phyloP scores from a whole-genome alignment of 257 asterid species.

The Linderniella brevidens region DNA sequence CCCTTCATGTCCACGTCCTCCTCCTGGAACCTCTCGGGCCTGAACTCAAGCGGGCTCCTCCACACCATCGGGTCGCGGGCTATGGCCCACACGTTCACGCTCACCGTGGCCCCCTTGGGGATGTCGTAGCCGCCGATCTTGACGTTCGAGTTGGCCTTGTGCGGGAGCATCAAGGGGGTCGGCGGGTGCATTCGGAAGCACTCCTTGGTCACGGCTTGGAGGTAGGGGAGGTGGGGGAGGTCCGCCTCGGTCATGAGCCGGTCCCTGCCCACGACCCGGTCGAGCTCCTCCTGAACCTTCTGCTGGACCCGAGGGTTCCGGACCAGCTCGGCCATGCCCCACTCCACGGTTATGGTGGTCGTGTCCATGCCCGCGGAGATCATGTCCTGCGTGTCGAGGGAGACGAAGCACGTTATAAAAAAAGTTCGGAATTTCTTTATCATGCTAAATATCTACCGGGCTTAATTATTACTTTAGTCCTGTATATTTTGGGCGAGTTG shows the following conservation, averaged over 20 bases:
- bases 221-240: slow-evolving; percentile 28
- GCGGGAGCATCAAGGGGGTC: slow-evolving; percentile 75
- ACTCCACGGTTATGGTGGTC: slow-evolving; percentile 52
- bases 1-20: slow-evolving; percentile 54
- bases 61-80: slow-evolving; percentile 58
- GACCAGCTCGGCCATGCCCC: slow-evolving; percentile 74
- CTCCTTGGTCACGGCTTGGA: slow-evolving; percentile 66
- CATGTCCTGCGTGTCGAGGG: slow-evolving; percentile 73
- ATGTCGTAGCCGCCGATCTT: slow-evolving; percentile 55
- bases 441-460: not conserved
- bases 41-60: slow-evolving; percentile 49
- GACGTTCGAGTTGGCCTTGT: slow-evolving; percentile 40
- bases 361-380: slow-evolving; percentile 90
- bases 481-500: too few species aligned
- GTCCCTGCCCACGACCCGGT: slow-evolving; percentile 32
- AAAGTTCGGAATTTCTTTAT: not conserved
- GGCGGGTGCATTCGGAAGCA: slow-evolving; percentile 80
- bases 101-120: slow-evolving; percentile 65
- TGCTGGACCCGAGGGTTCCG: slow-evolving; percentile 74
- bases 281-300: slow-evolving; percentile 65
- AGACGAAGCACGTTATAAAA: not conserved
- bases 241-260: slow-evolving; percentile 45
- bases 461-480: too few species aligned
- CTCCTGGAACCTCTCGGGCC: slow-evolving; percentile 41
- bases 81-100: slow-evolving; percentile 79